Percentiles rank a stretch among this genome's conserved stretches.
Evolutionary conservation across 495 filamentous ascomycete species (phyloP).

Genomic region (Aspergillus leporis): DNA sequence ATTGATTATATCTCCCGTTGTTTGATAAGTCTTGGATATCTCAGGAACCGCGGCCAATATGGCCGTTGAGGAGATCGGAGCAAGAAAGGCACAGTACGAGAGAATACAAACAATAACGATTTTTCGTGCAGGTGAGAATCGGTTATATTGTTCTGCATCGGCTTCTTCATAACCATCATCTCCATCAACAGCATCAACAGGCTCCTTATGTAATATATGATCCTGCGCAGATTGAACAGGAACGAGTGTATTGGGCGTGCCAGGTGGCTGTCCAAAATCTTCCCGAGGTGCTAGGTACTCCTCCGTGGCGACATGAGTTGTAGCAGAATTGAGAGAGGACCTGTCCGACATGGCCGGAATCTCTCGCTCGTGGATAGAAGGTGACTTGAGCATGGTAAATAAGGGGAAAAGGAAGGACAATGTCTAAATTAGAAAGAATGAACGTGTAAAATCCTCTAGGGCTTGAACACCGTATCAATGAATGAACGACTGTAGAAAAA

Average conservation of each 20-base stretch:
- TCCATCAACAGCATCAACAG: conserved; percentile 24
- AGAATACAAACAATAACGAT: conserved; percentile 60
- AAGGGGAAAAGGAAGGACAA: not conserved
- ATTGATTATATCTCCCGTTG: conserved; percentile 65
- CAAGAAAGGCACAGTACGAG: conserved; percentile 66
- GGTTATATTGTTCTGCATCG: conserved; percentile 51
- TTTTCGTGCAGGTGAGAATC: conserved; percentile 57
- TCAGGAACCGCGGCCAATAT: conserved; percentile 71
- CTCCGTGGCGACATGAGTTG: conserved; percentile 12
- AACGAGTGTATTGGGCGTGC: conserved; percentile 14
- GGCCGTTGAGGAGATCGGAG: conserved; percentile 67
- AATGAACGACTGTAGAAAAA: not conserved
- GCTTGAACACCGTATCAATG: not conserved
- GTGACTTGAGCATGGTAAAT: conserved; percentile 5
- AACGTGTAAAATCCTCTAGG: not conserved
- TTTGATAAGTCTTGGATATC: conserved; percentile 60
- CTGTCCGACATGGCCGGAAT: conserved; percentile 8
- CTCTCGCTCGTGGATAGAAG: conserved; percentile 2
- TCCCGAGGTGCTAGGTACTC: conserved; percentile 5
- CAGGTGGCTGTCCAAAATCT: conserved; percentile 10
- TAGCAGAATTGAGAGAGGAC: conserved; percentile 9
- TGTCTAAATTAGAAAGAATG: not conserved
- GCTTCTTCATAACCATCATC: conserved; percentile 36
- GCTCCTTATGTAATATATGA: conserved; percentile 19
- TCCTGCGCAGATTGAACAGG: conserved; percentile 12